Conservation (phyloP, 139 green algal species). For the Nannochloris sp. region DNA sequence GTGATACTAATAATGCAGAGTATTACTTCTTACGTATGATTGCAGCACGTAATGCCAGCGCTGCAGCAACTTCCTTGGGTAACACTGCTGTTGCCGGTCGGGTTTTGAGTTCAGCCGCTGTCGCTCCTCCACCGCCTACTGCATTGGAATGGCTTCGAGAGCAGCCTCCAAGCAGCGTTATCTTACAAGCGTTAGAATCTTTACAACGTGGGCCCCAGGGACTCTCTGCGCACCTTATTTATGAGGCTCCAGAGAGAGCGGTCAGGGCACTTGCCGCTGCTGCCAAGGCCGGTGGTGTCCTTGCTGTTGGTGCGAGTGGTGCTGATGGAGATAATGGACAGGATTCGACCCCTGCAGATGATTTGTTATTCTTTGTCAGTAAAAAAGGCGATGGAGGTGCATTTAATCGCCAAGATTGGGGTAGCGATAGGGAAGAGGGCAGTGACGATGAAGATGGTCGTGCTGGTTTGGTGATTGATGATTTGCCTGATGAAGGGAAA, state of each 20-base stretch:
- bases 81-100: neutral
- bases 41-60: neutral
- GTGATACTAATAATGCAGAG: neutral
- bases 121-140: neutral
- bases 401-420: neutral
- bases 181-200: neutral
- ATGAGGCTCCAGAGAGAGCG: neutral
- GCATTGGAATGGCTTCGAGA: neutral
- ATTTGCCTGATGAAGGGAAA: neutral
- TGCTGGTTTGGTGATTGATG: neutral
- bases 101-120: neutral
- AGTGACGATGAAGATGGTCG: neutral
- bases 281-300: neutral
- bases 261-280: neutral
- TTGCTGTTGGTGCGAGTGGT: neutral
- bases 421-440: neutral
- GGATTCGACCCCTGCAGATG: neutral
- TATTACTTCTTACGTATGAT: neutral
- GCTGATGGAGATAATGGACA: neutral
- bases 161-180: neutral
- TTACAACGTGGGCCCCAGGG: neutral
- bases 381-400: neutral
- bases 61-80: neutral
- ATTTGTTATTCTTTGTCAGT: slow-evolving; percentile 13
- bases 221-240: neutral